These are phyloP conservation scores for Venustampulla echinocandica DNA, from an alignment of 495 filamentous ascomycete genomes.

Conservation along the genomic window DNA sequence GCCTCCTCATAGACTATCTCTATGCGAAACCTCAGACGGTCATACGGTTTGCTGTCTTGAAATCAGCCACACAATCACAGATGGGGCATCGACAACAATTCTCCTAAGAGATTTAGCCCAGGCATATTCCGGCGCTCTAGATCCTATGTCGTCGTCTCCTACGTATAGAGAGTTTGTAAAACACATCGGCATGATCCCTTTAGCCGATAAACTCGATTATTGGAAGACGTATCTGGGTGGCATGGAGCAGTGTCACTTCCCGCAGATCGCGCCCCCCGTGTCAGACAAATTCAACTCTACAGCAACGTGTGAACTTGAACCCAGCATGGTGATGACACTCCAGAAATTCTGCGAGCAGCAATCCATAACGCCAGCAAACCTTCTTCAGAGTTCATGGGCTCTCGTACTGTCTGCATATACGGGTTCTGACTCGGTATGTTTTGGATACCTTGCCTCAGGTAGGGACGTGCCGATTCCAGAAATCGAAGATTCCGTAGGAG, in stretches of 20 bases:
- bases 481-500: conserved; percentile 40
- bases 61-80: neutral
- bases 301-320: too few species aligned
- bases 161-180: neutral
- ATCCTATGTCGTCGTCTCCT: neutral
- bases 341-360: conserved; percentile 33
- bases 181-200: neutral
- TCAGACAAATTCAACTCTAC: too few species aligned
- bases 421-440: conserved; percentile 49
- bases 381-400: conserved; percentile 46
- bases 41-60: neutral
- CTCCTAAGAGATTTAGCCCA: neutral
- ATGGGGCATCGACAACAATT: neutral
- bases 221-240: neutral
- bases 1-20: neutral
- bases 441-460: conserved; percentile 33
- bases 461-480: conserved; percentile 36
- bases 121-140: neutral
- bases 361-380: conserved; percentile 42
- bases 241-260: neutral
- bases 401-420: conserved; percentile 41
- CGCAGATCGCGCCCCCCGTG: too few species aligned
- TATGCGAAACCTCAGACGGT: neutral
- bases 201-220: neutral
- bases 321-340: too few species aligned